Conservation (phyloP, 352 stramenopile species). For the Pythium phragmitis region DNA sequence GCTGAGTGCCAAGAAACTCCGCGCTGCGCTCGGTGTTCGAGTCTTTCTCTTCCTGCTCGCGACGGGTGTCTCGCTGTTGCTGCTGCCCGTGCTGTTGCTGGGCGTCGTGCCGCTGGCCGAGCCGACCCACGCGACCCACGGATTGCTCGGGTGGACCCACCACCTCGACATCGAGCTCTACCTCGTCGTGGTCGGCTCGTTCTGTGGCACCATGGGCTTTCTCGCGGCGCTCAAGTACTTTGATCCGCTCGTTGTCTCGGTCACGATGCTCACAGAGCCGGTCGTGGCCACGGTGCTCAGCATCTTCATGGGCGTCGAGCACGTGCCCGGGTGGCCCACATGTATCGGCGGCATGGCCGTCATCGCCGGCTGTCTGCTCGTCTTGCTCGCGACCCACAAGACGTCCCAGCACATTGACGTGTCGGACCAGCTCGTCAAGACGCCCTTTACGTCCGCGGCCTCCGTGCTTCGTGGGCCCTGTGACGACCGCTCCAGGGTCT, state of each 20-base stretch:
- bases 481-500: neutral
- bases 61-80: constrained; percentile 31
- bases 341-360: constrained; percentile 41
- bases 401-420: constrained; percentile 40
- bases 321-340: constrained; percentile 35
- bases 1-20: constrained; percentile 42
- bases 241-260: constrained; percentile 55
- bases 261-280: constrained; percentile 55
- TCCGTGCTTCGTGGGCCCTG: constrained; percentile 1
- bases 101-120: constrained; percentile 25
- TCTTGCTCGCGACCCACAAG: constrained; percentile 38
- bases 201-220: constrained; percentile 57
- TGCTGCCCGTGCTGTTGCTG: constrained; percentile 34
- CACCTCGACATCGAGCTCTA: constrained; percentile 46
- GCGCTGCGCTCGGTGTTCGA: constrained; percentile 34
- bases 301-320: constrained; percentile 41
- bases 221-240: constrained; percentile 58
- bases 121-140: constrained; percentile 16
- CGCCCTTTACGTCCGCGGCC: constrained; percentile 16
- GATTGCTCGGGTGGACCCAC: constrained; percentile 49
- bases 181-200: constrained; percentile 46
- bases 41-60: constrained; percentile 47
- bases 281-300: constrained; percentile 47
- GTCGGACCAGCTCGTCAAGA: constrained; percentile 34
- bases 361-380: constrained; percentile 41